Conservation (phyloP, 345 rosid genomes). For the Gossypium longicalyx region DNA sequence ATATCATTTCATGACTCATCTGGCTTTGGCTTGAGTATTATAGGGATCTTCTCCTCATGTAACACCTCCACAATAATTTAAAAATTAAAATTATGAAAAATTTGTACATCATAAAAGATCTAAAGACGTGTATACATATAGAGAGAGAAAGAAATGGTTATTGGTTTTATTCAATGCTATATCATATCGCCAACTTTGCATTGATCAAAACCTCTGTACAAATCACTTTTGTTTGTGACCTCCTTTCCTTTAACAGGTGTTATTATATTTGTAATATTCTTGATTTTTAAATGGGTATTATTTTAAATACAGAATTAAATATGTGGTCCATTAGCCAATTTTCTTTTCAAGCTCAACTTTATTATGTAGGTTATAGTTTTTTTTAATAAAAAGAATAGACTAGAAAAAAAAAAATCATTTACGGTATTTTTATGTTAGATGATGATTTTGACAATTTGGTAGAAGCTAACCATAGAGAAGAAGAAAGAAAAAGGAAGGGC, state of each 20-base stretch:
- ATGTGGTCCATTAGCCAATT: no score
- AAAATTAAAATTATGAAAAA: constrained; percentile 6
- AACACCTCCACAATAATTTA: constrained; percentile 85
- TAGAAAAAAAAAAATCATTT: no score
- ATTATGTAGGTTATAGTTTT: no score
- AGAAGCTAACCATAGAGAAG: no score
- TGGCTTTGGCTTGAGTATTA: constrained; percentile 75
- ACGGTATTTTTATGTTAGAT: no score
- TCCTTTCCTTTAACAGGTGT: constrained; percentile 78
- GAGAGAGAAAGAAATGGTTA: neutral
- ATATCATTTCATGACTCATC: constrained; percentile 53
- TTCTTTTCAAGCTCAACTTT: no score
- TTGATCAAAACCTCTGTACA: constrained; percentile 89
- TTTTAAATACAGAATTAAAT: no score
- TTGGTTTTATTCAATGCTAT: constrained; percentile 8
- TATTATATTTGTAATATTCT: constrained; percentile 40
- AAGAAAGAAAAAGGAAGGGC: no score
- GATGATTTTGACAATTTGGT: no score
- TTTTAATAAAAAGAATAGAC: no score
- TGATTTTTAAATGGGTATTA: no score
- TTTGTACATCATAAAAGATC: neutral
- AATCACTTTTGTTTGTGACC: constrained; percentile 76
- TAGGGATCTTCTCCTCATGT: constrained; percentile 88
- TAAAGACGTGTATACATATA: neutral
- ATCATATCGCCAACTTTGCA: constrained; percentile 89